Evolutionary conservation across 805 yeast species (phyloP), one percentile per base, ranked within the genome.

Genomic region (Ogataea trehalophila): DNA sequence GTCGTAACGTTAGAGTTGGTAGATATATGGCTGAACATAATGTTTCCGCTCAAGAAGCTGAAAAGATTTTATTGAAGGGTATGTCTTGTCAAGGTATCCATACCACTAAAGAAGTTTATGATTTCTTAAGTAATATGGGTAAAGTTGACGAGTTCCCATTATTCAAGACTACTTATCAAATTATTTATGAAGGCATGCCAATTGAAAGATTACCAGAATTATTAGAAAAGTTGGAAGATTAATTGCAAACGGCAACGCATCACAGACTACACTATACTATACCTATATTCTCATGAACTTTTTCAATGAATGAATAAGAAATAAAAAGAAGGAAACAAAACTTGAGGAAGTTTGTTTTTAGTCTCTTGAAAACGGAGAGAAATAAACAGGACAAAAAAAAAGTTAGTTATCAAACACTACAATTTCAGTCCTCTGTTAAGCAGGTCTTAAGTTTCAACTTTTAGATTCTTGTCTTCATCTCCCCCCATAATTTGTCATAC

Each of bases 1-100:
- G 99, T 64, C 82, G 99, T 74, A 94, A 94, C 72, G 96, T 87
- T 59, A 80, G 85, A 66, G 96, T 94, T 51, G 97, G 94, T 45
- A 81, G 77, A 58, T 83, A 79, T 67, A 85, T 88, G 87, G 92
- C 95, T 49, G 75, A 80, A 67, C 76, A 90, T 51, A 85, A 85
- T 51, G 87, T 81, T 60, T 68, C 80, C 51, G 94, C 96, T 40
- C 73, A 76, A 63, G 90, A 83, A 60, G 85, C 94, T 47, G 99
- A 94, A 72, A 82, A 80, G 69, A 86, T 78, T 64, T 73, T 94
- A 58, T 75, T 94, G 58, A 90, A 94, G 66, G 99, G 99, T 44
- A 97, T 91, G 75, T 84, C 94, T 41, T 95, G 97, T 49, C 99
- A 94, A 74, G 99, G 99, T 69, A 77, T 91, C 49, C 79, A 86